phyloP scores from a whole-genome alignment of 106 monocot genomes.

The Acanthochlamys bracteata region DNA sequence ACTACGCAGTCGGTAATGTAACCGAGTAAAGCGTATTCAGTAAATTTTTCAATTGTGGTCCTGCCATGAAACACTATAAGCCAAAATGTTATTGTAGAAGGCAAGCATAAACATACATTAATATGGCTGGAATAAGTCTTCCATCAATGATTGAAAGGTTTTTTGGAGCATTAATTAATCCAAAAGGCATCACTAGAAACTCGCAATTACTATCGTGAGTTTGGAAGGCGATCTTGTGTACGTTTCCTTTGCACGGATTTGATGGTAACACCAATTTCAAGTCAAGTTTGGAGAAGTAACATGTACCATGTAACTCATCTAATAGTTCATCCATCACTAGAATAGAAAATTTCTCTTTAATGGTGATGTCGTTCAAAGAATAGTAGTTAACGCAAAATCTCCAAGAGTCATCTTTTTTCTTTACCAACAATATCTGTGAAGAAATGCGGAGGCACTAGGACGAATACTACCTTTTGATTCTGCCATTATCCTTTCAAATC shows the following conservation, averaged over 20 bases:
- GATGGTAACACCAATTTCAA: conserved; percentile 7
- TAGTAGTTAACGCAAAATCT: not conserved
- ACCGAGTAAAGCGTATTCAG: too few species aligned
- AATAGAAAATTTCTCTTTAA: conserved; percentile 9
- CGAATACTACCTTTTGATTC: not conserved
- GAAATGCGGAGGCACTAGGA: not conserved
- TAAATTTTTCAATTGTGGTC: too few species aligned
- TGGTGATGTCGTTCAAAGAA: not conserved
- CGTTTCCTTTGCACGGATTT: not conserved
- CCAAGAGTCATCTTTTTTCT: conserved; percentile 2
- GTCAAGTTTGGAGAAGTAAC: conserved; percentile 9
- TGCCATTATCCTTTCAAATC: not conserved
- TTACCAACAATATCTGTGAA: not conserved
- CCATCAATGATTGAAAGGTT: conserved; percentile 1
- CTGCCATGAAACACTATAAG: not conserved
- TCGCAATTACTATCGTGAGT: not conserved
- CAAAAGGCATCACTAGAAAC: conserved; percentile 1
- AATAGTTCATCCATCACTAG: conserved; percentile 12
- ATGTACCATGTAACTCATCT: conserved; percentile 1
- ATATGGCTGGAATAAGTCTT: not conserved
- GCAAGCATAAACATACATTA: not conserved
- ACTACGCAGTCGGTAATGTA: too few species aligned
- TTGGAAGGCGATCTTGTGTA: not conserved
- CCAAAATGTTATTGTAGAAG: not conserved
- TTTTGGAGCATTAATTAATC: not conserved